Evolutionary conservation across 1,139 yeast species (phyloP).

Genomic region (Suhomyces maxii): DNA sequence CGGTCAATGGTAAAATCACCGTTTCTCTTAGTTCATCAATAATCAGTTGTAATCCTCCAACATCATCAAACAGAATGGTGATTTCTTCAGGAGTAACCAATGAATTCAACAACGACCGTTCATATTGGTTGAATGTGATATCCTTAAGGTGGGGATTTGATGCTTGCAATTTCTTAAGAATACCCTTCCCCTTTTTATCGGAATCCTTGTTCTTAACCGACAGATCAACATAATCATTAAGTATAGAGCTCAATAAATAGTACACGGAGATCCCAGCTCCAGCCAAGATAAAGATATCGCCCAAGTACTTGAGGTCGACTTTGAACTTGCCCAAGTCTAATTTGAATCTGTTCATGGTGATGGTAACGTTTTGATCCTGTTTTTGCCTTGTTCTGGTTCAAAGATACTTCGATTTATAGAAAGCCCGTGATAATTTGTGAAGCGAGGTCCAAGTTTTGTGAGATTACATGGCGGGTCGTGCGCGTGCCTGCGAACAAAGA

Average conservation of each 20-base stretch:
- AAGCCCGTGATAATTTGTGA: no score
- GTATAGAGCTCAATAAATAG: constrained; percentile 61
- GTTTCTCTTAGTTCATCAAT: constrained; percentile 85
- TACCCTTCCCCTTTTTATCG: constrained; percentile 64
- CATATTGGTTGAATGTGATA: constrained; percentile 70
- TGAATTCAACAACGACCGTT: constrained; percentile 69
- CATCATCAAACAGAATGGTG: constrained; percentile 68
- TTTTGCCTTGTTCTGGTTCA: no score
- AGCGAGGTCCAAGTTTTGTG: background rate
- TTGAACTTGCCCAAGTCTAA: constrained; percentile 44
- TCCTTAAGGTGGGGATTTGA: constrained; percentile 59
- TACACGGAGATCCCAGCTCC: constrained; percentile 86
- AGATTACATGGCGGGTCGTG: constrained; percentile 3
- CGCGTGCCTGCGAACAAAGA: background rate
- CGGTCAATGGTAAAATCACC: constrained; percentile 84
- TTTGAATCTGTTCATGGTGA: constrained; percentile 33
- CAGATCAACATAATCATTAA: constrained; percentile 54
- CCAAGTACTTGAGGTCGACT: constrained; percentile 54
- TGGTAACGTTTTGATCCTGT: background rate
- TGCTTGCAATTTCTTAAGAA: constrained; percentile 58
- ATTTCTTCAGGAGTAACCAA: constrained; percentile 86
- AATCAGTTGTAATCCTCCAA: constrained; percentile 84
- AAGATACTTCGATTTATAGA: no score
- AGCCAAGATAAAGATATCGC: constrained; percentile 70
- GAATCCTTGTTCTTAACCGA: constrained; percentile 61